Evolutionary conservation across 139 green algal species (phyloP), one percentile per base, ranked within the genome.

Genomic region (Chlamydomonas sp.): DNA sequence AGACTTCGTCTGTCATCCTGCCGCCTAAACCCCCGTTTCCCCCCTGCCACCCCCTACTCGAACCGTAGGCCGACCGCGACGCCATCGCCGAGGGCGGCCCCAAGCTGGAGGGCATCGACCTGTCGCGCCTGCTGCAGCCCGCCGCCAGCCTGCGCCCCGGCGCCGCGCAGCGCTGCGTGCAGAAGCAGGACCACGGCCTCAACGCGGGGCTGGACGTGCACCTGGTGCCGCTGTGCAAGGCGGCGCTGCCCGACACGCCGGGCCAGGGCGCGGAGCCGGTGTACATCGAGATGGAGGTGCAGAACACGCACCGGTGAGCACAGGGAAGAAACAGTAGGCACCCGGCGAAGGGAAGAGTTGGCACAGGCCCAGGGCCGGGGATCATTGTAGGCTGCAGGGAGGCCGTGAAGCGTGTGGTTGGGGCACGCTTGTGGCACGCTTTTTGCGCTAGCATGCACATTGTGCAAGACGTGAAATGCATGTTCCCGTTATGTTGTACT

Each of bases 101-200:
- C 73, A 87, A 85, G 91, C 92, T 98, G 77, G 77, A 78, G 18
- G 92, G 92, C 86, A 93, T 99, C 5, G 95, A 99, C 90, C 94
- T 99, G 17, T 93, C 86, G 61, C 92, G 93, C 78, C 87, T 99
- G 87, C 94, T 99, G 62, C 91, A 87, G 9, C 97, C 97, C 10
- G 96, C 97, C 8, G 94, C 96, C 60, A 91, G 72, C 0, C 91
- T 99, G 69, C 89, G 97, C 20, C 96, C 97, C 4, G 96, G 92
- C 18, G 97, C 97, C 9, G 90, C 96, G 2, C 96, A 98, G 94
- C 84, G 84, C 86, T 96, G 91, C 80, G 72, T 94, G 7, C 88
- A 86, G 73, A 92, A 92, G 81, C 94, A 97, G 90, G 96, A 99
- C 89, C 97, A 99, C 89, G 95, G 92, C 5, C 93, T 99, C 86